Base-by-base conservation (phyloP, 2,329 filamentous ascomycete genomes). In the Coleophoma cylindrospora region DNA sequence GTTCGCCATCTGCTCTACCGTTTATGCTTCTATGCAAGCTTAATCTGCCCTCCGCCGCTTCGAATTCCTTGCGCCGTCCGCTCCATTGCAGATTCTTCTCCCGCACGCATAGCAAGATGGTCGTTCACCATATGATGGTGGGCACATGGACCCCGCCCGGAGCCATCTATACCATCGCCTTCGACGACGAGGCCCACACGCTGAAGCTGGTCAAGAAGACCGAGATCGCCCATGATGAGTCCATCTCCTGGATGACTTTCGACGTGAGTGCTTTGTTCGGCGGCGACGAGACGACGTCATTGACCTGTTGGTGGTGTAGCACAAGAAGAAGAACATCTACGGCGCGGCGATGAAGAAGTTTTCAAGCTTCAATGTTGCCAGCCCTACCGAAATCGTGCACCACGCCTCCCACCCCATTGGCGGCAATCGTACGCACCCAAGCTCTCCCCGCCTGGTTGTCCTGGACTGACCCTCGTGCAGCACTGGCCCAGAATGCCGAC, bases 331-430 rank as follows among this genome's bases (percentile, higher is more conserved):
- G 70, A 86, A 87, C 66, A 85, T 95, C 53, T 95, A 95, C 68
- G 90, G 90, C 61, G 85, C 90, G 3, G 88, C 89, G 53, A 94
- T 94, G 89, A 95, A 95, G 76, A 92, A 91, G 67, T 95, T 89
- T 89, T 86, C 86, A 45, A 91, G 86, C 66, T 92, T 89, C 68
- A 74, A 83, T 43, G 86, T 95, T 61, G 80, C 84, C 61, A 85
- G 80, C 58, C 87, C 89, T 3, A 84, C 81, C 2, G 81, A 89
- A 45, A 94, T 95, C 57, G 71, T 82, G 43, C 89, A 94, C 59
- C 79, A 86, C 66, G 76, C 76, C 41, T 89, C 89, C 13, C 83
- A 90, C 67, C 78, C 86, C 2, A 86, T 95, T 67, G 83, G 81
- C 41, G 86, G 88, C 58, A 80, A 95, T 64, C 80, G 87, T 90